Base-by-base conservation (phyloP, 148 eudicot species). In the Vaccinium vitisidaea region DNA sequence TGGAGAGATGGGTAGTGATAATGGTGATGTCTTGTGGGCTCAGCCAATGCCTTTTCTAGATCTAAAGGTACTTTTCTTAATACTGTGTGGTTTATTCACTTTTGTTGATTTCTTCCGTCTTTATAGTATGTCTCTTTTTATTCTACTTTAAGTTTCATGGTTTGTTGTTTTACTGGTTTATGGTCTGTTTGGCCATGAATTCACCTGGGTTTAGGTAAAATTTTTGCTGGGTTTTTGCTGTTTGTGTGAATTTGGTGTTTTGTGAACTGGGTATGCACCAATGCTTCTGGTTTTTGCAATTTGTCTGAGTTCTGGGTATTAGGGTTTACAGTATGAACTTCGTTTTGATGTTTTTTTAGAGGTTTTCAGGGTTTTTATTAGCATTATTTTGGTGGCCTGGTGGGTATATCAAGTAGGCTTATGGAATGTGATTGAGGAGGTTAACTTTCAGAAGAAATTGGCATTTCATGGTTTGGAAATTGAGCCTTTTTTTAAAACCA, bases 21-120 rank as follows among this genome's bases (percentile, higher is more conserved):
- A 85, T 58, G 84, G 85, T 90, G 77, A 86, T 84, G 69, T 75
- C 49, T 90, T 87, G 90, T 93, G 95, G 92, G 94, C 90, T 89
- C 92, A 71, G 83, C 87, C 83, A 61, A 46, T 81, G 78, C 89
- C 79, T 88, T 90, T 88, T 83, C 59, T 87, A 61, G 83, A 76
- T 88, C 85, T 82, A 89, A 91, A 88, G 93, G 94, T 91, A 83
- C 85, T 30, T 76, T 86, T 86, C 86, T 85, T 83, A 3, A 16
- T 71, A 74, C 23, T 32, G 13, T 61, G 71, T 67, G 55, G 39
- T 63, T 76, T 85, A 6, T 36, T 59, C 32, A n/a, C 59, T 74
- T 77, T 78, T 21, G 76, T 76, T 85, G 70, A 1, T 85, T 27
- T 30, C 46, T 88, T 61, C 32, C 83, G 5, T 74, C 70, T 77